Conservation (phyloP, 164 flowering plant genomes). For the Platanus orientalis region DNA sequence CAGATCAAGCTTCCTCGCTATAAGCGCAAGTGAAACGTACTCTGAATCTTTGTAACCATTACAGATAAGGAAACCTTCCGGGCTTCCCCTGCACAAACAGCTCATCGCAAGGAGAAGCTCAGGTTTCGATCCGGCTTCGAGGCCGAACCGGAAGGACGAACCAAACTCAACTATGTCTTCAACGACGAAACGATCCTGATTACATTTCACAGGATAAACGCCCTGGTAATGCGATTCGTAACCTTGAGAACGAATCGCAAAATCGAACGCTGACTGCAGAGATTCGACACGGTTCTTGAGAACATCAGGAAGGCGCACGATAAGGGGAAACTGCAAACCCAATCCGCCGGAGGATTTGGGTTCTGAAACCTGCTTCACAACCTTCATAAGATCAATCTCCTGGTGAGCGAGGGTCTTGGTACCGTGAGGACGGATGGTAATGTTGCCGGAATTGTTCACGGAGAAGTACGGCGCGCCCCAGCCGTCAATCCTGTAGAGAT, state of each 20-base stretch:
- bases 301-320: slow-evolving; percentile 84
- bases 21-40: slow-evolving; percentile 77
- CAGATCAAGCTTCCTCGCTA: slow-evolving; percentile 60
- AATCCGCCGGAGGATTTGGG: slow-evolving; percentile 65
- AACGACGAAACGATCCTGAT: slow-evolving; percentile 86
- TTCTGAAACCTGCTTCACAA: slow-evolving; percentile 78
- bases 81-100: slow-evolving; percentile 74
- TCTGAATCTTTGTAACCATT: slow-evolving; percentile 94
- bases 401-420: slow-evolving; percentile 61
- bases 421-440: slow-evolving; percentile 71
- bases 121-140: slow-evolving; percentile 97
- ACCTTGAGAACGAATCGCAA: slow-evolving; percentile 52
- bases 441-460: slow-evolving; percentile 72
- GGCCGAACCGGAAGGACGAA: slow-evolving; percentile 63
- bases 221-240: slow-evolving; percentile 92
- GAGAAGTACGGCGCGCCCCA: slow-evolving; percentile 97
- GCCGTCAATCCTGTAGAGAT: slow-evolving; percentile 62
- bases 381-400: slow-evolving; percentile 84
- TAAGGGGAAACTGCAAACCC: slow-evolving; percentile 73
- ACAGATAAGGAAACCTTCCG: slow-evolving; percentile 74
- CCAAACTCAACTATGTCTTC: slow-evolving; percentile 93
- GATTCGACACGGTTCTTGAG: slow-evolving; percentile 73
- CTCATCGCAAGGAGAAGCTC: slow-evolving; percentile 96
- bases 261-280: slow-evolving; percentile 76
- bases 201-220: slow-evolving; percentile 95